These are phyloP conservation scores for Dioscorea cayenensis DNA, from an alignment of 116 monocot species.

Conservation along the genomic window DNA sequence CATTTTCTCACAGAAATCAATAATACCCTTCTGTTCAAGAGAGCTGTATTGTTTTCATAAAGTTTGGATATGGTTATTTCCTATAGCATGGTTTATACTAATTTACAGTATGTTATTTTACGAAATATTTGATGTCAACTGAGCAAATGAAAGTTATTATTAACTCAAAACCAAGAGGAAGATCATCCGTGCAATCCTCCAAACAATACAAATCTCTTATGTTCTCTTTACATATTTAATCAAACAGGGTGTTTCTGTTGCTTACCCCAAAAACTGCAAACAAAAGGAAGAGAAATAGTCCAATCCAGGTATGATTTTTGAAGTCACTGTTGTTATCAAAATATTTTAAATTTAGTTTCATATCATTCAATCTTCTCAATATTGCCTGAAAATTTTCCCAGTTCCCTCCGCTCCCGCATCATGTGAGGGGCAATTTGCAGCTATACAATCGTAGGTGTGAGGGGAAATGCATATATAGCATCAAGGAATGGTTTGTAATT, in stretches of 20 bases:
- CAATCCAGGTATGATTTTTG: not conserved
- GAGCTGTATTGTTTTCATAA: no score
- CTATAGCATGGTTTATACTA: no score
- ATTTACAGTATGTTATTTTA: no score
- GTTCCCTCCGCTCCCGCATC: no score
- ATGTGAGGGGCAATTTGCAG: no score
- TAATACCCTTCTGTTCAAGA: not conserved
- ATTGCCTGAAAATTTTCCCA: not conserved
- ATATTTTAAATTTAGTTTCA: not conserved
- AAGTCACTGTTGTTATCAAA: not conserved
- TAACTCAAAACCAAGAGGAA: not conserved
- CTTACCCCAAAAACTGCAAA: not conserved
- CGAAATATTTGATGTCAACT: no score
- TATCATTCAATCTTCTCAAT: not conserved
- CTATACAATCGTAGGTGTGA: no score
- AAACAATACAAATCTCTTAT: not conserved
- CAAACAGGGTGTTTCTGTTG: slow-evolving; percentile 6
- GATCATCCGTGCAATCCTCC: not conserved
- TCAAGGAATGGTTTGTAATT: no score
- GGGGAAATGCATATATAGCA: no score
- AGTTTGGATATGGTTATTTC: no score
- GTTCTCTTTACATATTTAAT: not conserved
- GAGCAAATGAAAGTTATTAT: no score
- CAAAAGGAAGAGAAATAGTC: slow-evolving; percentile 1
- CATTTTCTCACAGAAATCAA: not conserved